Base-by-base conservation (phyloP, 75 land plant genomes). In the Cryptomeria japonica region DNA sequence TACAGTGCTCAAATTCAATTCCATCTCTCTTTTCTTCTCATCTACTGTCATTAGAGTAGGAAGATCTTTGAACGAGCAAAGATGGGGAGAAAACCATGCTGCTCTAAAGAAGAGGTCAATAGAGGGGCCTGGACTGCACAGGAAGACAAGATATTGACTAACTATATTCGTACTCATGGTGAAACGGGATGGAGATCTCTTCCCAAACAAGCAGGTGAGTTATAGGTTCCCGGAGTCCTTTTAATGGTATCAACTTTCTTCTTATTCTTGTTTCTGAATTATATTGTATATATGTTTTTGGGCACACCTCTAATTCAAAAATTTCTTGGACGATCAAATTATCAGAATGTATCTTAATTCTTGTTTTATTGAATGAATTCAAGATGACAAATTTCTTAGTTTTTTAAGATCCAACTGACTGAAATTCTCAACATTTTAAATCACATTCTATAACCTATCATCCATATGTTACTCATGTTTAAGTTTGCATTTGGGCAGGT, bases 151-250 rank as follows among this genome's bases (percentile, higher is more conserved):
- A 82, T 91, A 15, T 87, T 93, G 82, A 56, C 87, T 5, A 87
- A 87, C 1, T 88, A 93, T 56, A 86, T 91, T 18, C 87, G 47
- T 37, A 58, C 47, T 36, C 91, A 91, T 84, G 92, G 93, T 6
- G 92, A 93, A 86, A 92, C 88, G 18, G 80, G 87, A 77, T 91
- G 92, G 92, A 76, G 90, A 37, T 56, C 64, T 31, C 72, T 90
- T 4, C 90, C 92, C 37, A 90, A 87, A 64, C 72, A 37, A 53
- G 93, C 92, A 80, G 90, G 93, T 91, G 6, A 87, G 25, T 36
- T 64, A 25, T 25, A 25, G 70, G 5, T 53, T 44, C 8, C 8
- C 0, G 47, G 15, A 58, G n/a, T 25, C 10, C n/a, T 56, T 64
- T 25, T 31, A 64, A 64, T 44, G 46, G 2, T 41, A 41, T 41